Percentiles rank a stretch among this genome's conserved stretches.
Evolutionary conservation across 2,329 filamentous ascomycete species (phyloP).

Genomic region (Sporothrix variecibatus): DNA sequence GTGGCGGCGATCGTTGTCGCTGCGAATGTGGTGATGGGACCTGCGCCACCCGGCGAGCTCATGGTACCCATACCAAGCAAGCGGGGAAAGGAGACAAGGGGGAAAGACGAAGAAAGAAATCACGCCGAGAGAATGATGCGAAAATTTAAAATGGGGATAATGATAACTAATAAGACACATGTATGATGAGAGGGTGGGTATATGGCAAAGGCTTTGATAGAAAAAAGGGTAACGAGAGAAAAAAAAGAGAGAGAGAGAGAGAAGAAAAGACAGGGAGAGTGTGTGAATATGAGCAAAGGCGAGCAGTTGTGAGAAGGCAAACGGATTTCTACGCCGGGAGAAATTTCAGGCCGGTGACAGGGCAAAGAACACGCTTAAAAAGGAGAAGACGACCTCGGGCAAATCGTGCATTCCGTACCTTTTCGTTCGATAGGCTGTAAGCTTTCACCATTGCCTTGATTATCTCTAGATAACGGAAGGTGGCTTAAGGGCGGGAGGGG

Average conservation of each 20-base stretch:
- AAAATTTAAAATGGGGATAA: neutral
- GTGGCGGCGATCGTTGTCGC: constrained; percentile 32
- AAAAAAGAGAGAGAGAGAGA: neutral
- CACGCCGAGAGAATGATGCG: neutral
- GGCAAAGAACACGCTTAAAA: neutral
- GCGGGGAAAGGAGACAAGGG: neutral
- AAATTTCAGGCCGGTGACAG: neutral
- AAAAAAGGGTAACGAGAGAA: too few species aligned
- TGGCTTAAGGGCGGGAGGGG: neutral
- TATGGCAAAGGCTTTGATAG: neutral
- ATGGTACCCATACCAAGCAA: neutral
- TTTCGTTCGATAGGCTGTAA: neutral
- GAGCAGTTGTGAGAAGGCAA: neutral
- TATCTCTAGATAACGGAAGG: neutral
- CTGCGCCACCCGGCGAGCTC: constrained; percentile 9
- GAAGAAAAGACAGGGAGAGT: too few species aligned
- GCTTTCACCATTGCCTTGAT: neutral
- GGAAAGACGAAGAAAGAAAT: neutral
- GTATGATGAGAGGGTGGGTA: neutral
- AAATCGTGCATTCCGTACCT: neutral
- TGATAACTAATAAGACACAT: neutral
- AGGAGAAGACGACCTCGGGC: neutral
- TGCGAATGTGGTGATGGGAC: constrained; percentile 9
- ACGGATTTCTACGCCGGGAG: neutral
- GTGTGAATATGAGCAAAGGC: neutral